Evolutionary conservation across 1,284 basidiomycete species (phyloP).

Genomic region (Cutaneotrichosporon dermatis): DNA sequence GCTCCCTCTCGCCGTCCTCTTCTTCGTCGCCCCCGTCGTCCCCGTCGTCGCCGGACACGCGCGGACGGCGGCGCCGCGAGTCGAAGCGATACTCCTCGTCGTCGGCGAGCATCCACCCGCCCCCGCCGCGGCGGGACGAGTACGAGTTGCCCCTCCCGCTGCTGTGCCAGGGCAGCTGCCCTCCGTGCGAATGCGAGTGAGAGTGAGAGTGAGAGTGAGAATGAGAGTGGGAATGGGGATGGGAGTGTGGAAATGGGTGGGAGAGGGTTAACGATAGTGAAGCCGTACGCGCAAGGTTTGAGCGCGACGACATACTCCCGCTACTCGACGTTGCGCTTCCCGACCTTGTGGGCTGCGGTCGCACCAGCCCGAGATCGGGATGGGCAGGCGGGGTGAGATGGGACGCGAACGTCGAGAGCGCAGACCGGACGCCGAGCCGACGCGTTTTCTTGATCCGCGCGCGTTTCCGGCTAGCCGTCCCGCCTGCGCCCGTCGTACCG

Average conservation of each 20-base stretch:
- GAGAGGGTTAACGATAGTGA: no score
- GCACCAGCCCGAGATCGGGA: neutral
- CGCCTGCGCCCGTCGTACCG: no score
- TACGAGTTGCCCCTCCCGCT: no score
- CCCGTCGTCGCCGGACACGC: no score
- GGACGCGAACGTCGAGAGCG: neutral
- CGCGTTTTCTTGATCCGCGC: neutral
- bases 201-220: no score
- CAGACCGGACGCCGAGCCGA: neutral
- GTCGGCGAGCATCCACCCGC: slow-evolving; percentile 2
- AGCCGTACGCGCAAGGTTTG: neutral
- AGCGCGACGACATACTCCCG: neutral
- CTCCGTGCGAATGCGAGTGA: no score
- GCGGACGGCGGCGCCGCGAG: neutral
- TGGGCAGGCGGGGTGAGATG: neutral
- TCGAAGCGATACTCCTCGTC: neutral
- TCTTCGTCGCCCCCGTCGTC: neutral
- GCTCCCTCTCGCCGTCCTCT: neutral
- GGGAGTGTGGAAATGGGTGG: no score
- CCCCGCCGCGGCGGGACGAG: neutral
- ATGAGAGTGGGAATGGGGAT: no score
- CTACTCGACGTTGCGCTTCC: neutral
- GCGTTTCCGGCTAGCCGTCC: neutral
- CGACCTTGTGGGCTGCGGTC: no score
- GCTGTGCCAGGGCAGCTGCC: no score